Conservation (phyloP, 768 basidiomycete genomes). For the Naematelia encephala region DNA sequence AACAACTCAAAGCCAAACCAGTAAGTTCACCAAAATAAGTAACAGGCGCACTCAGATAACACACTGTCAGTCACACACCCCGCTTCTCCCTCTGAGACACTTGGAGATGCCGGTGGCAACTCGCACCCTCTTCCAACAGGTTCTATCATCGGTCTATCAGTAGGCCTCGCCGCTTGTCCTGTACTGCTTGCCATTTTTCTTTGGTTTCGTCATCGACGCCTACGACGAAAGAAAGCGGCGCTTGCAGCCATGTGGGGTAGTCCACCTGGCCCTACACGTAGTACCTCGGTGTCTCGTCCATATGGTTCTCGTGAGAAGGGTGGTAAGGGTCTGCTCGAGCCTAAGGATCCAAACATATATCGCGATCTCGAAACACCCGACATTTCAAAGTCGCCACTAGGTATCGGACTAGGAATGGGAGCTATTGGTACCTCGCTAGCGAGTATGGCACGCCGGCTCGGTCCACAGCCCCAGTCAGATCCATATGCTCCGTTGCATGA, state of each 20-base stretch:
- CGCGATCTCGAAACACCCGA: background rate
- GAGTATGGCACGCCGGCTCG: constrained; percentile 17
- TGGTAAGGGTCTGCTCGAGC: constrained; percentile 25
- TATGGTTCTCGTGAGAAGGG: constrained; percentile 30
- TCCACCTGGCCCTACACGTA: background rate
- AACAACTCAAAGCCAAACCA: background rate
- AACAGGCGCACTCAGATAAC: background rate
- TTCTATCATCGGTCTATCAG: constrained; percentile 61
- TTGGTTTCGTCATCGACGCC: constrained; percentile 48
- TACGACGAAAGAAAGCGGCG: constrained; percentile 2
- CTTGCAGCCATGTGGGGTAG: background rate
- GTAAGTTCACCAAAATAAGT: background rate
- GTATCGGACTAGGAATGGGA: constrained; percentile 29
- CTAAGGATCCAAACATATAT: background rate
- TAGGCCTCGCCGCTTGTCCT: constrained; percentile 62
- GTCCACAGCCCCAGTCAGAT: constrained; percentile 2
- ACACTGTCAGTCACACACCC: background rate
- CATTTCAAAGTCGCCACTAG: background rate
- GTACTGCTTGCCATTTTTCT: constrained; percentile 53
- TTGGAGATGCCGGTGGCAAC: constrained; percentile 49
- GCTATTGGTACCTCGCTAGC: constrained; percentile 27
- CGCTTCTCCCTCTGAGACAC: constrained; percentile 8
- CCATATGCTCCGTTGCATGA: constrained; percentile 16
- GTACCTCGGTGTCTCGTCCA: constrained; percentile 17
- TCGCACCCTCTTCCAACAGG: constrained; percentile 35